These are phyloP conservation scores for Diplodia sapinea DNA, from an alignment of 2,329 filamentous ascomycete genomes.

Conservation along the genomic window DNA sequence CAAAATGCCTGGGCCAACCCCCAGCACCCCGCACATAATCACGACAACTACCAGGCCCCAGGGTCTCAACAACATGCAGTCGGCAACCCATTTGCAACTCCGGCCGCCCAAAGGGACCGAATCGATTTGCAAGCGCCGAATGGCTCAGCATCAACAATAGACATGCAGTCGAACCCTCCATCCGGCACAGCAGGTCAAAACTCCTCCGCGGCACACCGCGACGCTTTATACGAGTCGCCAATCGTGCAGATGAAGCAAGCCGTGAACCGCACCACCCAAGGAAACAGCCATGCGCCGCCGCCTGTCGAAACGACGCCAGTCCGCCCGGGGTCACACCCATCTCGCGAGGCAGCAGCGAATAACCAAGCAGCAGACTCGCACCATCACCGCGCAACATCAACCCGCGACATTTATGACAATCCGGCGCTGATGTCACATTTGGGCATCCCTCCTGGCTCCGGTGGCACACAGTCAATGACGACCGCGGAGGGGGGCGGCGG, in stretches of 20 bases:
- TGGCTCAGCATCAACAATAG: conserved; percentile 49
- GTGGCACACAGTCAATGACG: neutral
- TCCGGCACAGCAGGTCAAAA: conserved; percentile 40
- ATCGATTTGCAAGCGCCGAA: conserved; percentile 46
- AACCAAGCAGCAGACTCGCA: neutral
- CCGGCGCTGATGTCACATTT: conserved; percentile 22
- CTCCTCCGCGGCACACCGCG: conserved; percentile 34
- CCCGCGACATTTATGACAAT: conserved; percentile 21
- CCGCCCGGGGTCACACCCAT: neutral
- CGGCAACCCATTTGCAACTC: conserved; percentile 36
- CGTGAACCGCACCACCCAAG: conserved; percentile 1
- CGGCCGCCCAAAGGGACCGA: conserved; percentile 44
- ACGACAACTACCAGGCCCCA: conserved; percentile 40
- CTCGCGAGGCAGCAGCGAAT: neutral
- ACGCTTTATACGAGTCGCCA: conserved; percentile 44
- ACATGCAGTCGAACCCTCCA: conserved; percentile 47
- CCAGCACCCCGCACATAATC: conserved; percentile 58
- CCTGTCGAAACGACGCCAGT: conserved; percentile 19
- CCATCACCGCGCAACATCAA: neutral
- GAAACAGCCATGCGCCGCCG: neutral
- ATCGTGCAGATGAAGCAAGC: conserved; percentile 46
- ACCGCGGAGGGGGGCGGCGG: neutral
- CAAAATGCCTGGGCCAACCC: conserved; percentile 93
- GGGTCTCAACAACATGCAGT: conserved; percentile 32
- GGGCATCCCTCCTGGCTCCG: neutral